These are phyloP conservation scores for Penicillium rolfsii DNA, from an alignment of 2,329 filamentous ascomycete species.

Conservation along the genomic window DNA sequence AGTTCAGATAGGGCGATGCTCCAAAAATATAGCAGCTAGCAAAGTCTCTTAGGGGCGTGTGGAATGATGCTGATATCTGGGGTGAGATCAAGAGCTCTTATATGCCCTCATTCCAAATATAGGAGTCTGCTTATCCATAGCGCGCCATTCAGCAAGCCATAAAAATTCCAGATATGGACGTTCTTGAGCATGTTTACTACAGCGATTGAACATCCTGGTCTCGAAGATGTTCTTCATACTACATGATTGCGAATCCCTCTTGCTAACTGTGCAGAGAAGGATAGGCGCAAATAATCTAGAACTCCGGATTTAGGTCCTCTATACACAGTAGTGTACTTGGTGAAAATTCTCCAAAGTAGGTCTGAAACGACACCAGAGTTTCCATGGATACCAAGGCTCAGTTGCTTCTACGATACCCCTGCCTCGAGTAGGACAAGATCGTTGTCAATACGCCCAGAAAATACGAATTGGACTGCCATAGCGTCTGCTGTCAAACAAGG, in stretches of 20 bases:
- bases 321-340: background rate
- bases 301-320: too few relatives aligned
- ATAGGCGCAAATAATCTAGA: background rate
- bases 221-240: background rate
- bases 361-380: background rate
- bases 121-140: background rate
- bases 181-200: background rate
- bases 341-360: background rate
- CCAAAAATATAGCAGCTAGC: background rate
- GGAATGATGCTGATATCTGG: background rate
- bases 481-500: slow-evolving; percentile 2
- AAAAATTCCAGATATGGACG: background rate
- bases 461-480: background rate
- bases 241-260: background rate
- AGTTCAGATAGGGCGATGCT: too few relatives aligned
- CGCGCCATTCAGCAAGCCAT: background rate
- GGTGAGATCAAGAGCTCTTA: background rate
- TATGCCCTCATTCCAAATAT: background rate
- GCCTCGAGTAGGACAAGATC: slow-evolving; percentile 3
- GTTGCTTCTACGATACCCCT: background rate
- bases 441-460: background rate
- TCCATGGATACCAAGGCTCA: background rate
- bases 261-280: background rate
- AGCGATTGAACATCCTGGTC: background rate
- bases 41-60: background rate